phyloP scores from a whole-genome alignment of 495 filamentous ascomycete species.

The Neurospora sp. region DNA sequence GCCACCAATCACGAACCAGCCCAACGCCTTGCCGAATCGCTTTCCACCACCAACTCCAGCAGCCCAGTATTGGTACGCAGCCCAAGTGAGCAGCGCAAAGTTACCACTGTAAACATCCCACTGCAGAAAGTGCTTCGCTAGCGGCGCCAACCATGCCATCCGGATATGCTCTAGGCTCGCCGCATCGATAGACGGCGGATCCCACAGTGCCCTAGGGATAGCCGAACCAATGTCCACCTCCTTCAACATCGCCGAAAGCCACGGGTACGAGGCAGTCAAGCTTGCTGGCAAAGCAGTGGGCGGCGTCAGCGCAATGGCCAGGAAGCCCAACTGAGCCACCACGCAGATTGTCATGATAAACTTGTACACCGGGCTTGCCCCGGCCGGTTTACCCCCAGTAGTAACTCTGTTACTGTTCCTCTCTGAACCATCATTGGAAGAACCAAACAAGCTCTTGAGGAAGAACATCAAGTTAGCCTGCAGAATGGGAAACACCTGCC shows the following conservation, averaged over 20 bases:
- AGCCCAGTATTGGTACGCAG: constrained; percentile 34
- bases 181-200: constrained; percentile 12
- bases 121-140: constrained; percentile 44
- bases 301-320: constrained; percentile 37
- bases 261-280: constrained; percentile 13
- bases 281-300: constrained; percentile 33
- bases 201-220: constrained; percentile 14
- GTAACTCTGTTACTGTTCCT: neutral
- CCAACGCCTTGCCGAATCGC: constrained; percentile 25
- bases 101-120: constrained; percentile 50
- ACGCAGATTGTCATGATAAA: constrained; percentile 39
- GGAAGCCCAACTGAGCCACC: constrained; percentile 30
- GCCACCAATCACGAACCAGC: constrained; percentile 36
- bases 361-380: constrained; percentile 44
- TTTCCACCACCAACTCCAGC: constrained; percentile 24
- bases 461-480: constrained; percentile 25
- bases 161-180: constrained; percentile 11
- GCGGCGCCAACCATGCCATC: constrained; percentile 34
- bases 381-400: constrained; percentile 23
- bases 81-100: constrained; percentile 44
- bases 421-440: neutral
- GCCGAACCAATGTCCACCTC: constrained; percentile 30
- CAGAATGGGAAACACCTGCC: constrained; percentile 50
- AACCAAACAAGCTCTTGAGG: constrained; percentile 13
- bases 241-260: constrained; percentile 17